phyloP scores from a whole-genome alignment of 1,284 basidiomycete genomes.

The Cutaneotrichosporon mucoides region DNA sequence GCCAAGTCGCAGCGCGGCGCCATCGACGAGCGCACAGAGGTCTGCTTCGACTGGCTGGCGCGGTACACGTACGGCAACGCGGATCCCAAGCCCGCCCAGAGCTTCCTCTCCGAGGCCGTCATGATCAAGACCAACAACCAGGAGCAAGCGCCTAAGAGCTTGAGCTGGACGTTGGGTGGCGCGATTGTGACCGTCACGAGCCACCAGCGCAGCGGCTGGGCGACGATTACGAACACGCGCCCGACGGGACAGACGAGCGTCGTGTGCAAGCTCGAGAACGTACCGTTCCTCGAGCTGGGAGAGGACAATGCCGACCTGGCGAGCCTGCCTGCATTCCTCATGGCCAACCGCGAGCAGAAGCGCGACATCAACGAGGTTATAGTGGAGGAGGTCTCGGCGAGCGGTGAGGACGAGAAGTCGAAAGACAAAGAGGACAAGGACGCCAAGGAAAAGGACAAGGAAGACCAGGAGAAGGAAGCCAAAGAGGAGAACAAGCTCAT shows the following conservation, averaged over 20 bases:
- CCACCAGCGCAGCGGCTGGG: conserved; percentile 75
- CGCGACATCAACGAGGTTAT: conserved; percentile 10
- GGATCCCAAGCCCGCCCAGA: conserved; percentile 80
- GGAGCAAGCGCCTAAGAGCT: conserved; percentile 43
- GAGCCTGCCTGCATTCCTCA: conserved; percentile 65
- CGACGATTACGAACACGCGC: conserved; percentile 78
- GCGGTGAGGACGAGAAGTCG: not conserved
- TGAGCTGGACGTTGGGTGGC: conserved; percentile 85
- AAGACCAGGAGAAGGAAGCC: not conserved
- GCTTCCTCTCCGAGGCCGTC: conserved; percentile 66
- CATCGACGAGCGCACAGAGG: conserved; percentile 87
- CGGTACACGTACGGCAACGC: conserved; percentile 92
- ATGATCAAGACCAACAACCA: conserved; percentile 37
- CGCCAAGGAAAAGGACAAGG: not conserved
- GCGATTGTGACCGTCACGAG: conserved; percentile 79
- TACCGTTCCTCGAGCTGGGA: conserved; percentile 73
- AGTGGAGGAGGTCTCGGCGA: not conserved
- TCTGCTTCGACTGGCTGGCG: conserved; percentile 97
- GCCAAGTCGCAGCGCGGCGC: conserved; percentile 74
- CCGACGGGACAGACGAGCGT: conserved; percentile 83
- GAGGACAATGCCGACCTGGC: conserved; percentile 71
- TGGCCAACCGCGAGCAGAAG: conserved; percentile 61
- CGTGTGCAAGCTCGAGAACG: conserved; percentile 86
- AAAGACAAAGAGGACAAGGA: not conserved
- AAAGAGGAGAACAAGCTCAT: not conserved